phyloP scores from a whole-genome alignment of 257 asterid genomes.

The Lycium barbarum region DNA sequence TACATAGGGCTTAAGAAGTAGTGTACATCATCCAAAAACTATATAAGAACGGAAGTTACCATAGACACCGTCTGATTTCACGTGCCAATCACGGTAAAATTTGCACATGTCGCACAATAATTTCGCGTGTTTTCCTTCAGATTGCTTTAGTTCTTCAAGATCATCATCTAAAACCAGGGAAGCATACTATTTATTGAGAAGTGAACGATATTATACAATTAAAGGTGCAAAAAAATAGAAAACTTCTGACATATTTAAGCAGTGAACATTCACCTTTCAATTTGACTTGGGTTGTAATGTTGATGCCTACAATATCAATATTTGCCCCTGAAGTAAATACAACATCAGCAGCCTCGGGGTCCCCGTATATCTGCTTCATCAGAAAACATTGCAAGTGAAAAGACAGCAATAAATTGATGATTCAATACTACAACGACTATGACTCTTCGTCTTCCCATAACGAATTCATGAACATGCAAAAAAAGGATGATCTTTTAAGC shows the following conservation, averaged over 20 bases:
- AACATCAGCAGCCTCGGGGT: constrained; percentile 98
- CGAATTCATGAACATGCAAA: neutral
- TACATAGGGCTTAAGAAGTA: neutral
- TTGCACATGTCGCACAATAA: constrained; percentile 77
- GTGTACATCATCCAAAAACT: neutral
- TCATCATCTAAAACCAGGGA: constrained; percentile 60
- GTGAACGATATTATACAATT: neutral
- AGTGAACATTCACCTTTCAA: constrained; percentile 62
- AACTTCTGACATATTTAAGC: neutral
- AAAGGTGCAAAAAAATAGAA: neutral
- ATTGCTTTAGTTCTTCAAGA: constrained; percentile 70
- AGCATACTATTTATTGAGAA: neutral
- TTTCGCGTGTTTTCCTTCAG: constrained; percentile 76
- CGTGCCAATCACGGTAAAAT: constrained; percentile 98
- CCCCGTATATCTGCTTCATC: constrained; percentile 75
- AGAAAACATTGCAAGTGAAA: constrained; percentile 17
- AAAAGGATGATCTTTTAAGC: neutral
- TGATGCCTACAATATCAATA: constrained; percentile 81
- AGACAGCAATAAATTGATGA: neutral
- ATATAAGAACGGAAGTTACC: constrained; percentile 50
- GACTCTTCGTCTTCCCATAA: neutral
- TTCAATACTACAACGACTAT: neutral
- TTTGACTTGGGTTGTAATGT: constrained; percentile 90
- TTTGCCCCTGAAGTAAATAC: constrained; percentile 95
- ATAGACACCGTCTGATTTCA: constrained; percentile 86